Evolutionary conservation across 2,329 filamentous ascomycete species (phyloP).

Genomic region (Neonectria coccinea): DNA sequence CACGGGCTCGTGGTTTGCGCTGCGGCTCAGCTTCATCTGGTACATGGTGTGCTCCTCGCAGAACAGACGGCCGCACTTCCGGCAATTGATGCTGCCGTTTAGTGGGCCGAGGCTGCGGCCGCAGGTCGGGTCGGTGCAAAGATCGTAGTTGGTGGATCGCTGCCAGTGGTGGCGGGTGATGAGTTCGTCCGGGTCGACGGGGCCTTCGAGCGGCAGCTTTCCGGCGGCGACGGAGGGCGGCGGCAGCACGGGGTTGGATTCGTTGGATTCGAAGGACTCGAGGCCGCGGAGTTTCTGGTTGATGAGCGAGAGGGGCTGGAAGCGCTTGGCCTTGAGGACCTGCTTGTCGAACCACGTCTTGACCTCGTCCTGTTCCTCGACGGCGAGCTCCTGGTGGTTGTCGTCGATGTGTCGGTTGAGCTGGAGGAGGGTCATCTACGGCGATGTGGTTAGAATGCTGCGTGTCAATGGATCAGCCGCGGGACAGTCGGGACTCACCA

Average conservation of each 20-base stretch:
- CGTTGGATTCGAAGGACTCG: constrained; percentile 94
- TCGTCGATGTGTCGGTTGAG: constrained; percentile 90
- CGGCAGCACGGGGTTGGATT: constrained; percentile 60
- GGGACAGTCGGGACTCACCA: constrained; percentile 68
- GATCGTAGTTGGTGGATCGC: constrained; percentile 76
- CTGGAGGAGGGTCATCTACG: constrained; percentile 88
- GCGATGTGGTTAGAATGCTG: neutral
- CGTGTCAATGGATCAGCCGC: neutral
- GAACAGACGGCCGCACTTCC: constrained; percentile 92
- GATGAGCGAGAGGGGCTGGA: constrained; percentile 89
- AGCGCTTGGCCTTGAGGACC: constrained; percentile 91
- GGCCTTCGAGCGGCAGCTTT: constrained; percentile 55
- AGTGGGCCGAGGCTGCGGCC: constrained; percentile 81
- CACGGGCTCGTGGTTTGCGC: constrained; percentile 89
- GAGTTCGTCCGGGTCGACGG: constrained; percentile 85
- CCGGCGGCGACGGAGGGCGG: constrained; percentile 53
- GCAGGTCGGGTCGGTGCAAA: constrained; percentile 89
- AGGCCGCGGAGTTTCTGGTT: constrained; percentile 94
- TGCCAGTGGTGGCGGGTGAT: constrained; percentile 94
- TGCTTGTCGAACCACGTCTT: constrained; percentile 98
- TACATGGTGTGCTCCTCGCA: constrained; percentile 99
- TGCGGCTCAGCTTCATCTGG: constrained; percentile 95
- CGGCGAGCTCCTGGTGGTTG: constrained; percentile 87
- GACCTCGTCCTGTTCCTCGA: constrained; percentile 90
- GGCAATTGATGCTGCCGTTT: constrained; percentile 90